phyloP scores from a whole-genome alignment of 345 rosid genomes.

The rapeseed (Brassica napus) region Da-Ae NC_063442.1:44575001-44575500 shows the following conservation, averaged over 20 bases:
- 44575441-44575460: no score
- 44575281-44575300: conserved; percentile 46
- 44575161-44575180: conserved; percentile 35
- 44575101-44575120: conserved; percentile 61
- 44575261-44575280: conserved; percentile 78
- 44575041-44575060: background rate
- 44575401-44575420: background rate
- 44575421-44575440: background rate
- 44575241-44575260: conserved; percentile 55
- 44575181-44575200: conserved; percentile 57
- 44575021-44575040: conserved; percentile 63
- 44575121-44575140: conserved; percentile 42
- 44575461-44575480: no score
- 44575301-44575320: background rate
- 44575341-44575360: background rate
- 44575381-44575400: background rate
- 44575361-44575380: background rate
- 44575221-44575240: conserved; percentile 78
- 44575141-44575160: background rate
- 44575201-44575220: conserved; percentile 82
- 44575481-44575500: background rate
- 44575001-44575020: conserved; percentile 41
- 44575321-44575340: background rate
- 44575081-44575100: background rate
- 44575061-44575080: background rate